A percentile compares a stretch with the other conserved stretches of the same genome.
Conservation (phyloP, 2,329 filamentous ascomycete species). For the Aureobasidium sp. region DNA sequence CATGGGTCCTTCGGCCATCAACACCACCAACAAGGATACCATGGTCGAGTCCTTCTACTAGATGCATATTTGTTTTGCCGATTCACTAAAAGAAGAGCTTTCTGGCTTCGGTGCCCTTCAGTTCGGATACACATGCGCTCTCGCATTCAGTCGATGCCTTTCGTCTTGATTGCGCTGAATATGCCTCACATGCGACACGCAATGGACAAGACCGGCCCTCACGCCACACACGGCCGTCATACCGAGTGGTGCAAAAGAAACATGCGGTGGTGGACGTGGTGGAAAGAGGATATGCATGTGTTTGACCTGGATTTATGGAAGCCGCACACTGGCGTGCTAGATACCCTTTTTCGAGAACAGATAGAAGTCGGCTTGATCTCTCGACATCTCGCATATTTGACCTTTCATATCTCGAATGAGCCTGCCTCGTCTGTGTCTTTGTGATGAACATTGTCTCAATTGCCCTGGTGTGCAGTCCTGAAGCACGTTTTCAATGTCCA, state of each 20-base stretch:
- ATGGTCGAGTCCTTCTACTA: conserved; percentile 99
- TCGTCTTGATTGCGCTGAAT: neutral
- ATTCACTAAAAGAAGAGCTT: neutral
- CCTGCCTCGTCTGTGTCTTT: neutral
- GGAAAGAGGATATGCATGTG: neutral
- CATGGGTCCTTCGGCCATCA: conserved; percentile 67
- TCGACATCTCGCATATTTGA: neutral
- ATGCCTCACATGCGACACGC: neutral
- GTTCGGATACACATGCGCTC: neutral
- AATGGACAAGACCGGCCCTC: neutral
- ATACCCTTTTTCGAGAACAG: neutral
- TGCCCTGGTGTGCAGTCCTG: too few species aligned
- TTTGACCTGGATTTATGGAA: neutral
- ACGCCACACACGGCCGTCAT: neutral
- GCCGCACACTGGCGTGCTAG: neutral
- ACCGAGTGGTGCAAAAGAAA: neutral
- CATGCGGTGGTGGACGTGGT: neutral
- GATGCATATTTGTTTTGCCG: conserved; percentile 19
- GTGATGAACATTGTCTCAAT: neutral
- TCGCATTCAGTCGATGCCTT: neutral
- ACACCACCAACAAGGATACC: conserved; percentile 84
- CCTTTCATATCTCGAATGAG: neutral
- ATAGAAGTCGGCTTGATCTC: neutral
- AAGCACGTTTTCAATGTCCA: too few species aligned
- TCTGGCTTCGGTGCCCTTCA: neutral